A percentile compares a stretch with the other conserved stretches of the same genome.
Conservation (phyloP, 1,284 basidiomycete genomes). For the Leccinum pallidistipes region DNA sequence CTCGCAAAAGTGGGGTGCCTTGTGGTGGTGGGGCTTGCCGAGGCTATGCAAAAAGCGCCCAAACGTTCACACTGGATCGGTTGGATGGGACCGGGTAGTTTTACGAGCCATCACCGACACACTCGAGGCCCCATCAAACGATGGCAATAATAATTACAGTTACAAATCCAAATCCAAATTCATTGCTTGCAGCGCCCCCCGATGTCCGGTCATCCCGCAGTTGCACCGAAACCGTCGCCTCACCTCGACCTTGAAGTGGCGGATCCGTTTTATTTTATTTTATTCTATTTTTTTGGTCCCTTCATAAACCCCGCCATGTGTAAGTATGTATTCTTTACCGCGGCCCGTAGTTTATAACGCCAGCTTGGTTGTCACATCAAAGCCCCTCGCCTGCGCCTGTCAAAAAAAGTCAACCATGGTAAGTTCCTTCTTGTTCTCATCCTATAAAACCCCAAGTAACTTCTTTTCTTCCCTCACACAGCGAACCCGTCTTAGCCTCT, state of each 20-base stretch:
- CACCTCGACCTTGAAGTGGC: constrained; percentile 25
- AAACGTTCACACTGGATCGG: constrained; percentile 5
- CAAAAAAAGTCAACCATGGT: constrained; percentile 28
- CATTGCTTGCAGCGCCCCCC: constrained; percentile 17
- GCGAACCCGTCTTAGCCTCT: constrained; percentile 28
- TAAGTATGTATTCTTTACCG: neutral
- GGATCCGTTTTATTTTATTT: constrained; percentile 7
- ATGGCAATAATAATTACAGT: neutral
- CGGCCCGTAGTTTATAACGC: constrained; percentile 12
- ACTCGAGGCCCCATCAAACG: constrained; percentile 5
- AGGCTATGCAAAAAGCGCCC: constrained; percentile 18
- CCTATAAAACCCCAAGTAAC: neutral
- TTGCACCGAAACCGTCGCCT: constrained; percentile 14
- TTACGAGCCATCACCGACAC: constrained; percentile 6
- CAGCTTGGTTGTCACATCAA: neutral
- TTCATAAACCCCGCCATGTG: neutral
- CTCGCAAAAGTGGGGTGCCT: constrained; percentile 12
- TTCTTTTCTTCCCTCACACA: constrained; percentile 8
- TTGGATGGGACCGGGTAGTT: constrained; percentile 9
- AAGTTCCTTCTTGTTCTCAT: constrained; percentile 3
- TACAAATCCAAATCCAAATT: neutral
- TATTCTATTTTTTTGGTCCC: neutral
- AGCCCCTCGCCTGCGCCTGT: constrained; percentile 5
- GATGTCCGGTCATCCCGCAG: constrained; percentile 22
- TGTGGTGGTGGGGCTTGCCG: constrained; percentile 7